Conservation (phyloP, 164 flowering plant genomes). For the Kingdonia uniflora region DNA sequence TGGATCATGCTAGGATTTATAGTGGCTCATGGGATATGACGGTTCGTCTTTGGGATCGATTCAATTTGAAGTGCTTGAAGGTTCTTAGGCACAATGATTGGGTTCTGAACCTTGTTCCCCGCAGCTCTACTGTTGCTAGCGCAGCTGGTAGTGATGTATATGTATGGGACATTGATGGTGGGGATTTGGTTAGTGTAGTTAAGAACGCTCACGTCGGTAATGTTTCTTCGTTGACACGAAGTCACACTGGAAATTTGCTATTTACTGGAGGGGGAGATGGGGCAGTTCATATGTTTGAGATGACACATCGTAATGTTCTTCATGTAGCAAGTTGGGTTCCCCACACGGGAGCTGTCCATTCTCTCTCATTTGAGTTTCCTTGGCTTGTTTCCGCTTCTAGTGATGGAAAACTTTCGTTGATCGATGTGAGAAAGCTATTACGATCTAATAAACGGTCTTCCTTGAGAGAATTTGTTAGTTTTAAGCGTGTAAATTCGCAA, state of each 20-base stretch:
- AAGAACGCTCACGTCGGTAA: constrained; percentile 52
- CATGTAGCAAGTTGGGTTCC: constrained; percentile 68
- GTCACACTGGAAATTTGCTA: constrained; percentile 61
- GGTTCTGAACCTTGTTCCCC: constrained; percentile 76
- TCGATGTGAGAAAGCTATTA: constrained; percentile 67
- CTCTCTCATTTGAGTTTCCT: constrained; percentile 91
- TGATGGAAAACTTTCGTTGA: constrained; percentile 76
- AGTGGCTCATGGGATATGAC: constrained; percentile 99
- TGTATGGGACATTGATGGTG: constrained; percentile 58
- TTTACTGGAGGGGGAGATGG: constrained; percentile 98
- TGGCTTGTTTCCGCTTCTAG: constrained; percentile 91
- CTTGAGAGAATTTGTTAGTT: not conserved
- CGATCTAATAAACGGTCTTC: constrained; percentile 22
- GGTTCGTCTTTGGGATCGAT: constrained; percentile 78
- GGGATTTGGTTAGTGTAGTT: constrained; percentile 26
- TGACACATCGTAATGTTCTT: constrained; percentile 13
- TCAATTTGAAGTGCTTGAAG: constrained; percentile 38
- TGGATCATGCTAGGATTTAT: constrained; percentile 62
- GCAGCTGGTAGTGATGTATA: constrained; percentile 71
- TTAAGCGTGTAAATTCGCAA: not conserved
- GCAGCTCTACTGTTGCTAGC: constrained; percentile 51
- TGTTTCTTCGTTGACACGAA: constrained; percentile 52
- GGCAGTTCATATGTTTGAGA: constrained; percentile 74
- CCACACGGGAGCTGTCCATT: constrained; percentile 61
- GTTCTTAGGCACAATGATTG: constrained; percentile 77